Conservation (phyloP, 164 flowering plant species). For the Cinnamomum micranthum region DNA sequence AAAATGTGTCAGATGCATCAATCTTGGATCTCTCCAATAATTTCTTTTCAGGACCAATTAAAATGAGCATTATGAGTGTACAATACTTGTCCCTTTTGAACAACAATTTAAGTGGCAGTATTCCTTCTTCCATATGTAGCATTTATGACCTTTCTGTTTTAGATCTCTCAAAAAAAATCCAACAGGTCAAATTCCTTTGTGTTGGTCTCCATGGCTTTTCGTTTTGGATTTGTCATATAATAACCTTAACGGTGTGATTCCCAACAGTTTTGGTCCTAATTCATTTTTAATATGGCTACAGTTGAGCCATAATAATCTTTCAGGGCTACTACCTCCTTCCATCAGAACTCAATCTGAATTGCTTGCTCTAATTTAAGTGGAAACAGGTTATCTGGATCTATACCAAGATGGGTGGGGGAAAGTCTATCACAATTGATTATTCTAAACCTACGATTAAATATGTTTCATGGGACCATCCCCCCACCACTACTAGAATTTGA, state of each 20-base stretch:
- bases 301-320: constrained; percentile 2
- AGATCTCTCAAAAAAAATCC: constrained; percentile 6
- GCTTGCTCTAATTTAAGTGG: too few relatives aligned
- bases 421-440: too few relatives aligned
- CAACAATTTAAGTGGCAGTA: neutral
- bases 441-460: too few relatives aligned
- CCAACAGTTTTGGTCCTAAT: constrained; percentile 1
- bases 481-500: too few relatives aligned
- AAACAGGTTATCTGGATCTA: too few relatives aligned
- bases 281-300: neutral
- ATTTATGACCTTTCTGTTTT: neutral
- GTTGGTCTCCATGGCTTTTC: neutral
- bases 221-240: constrained; percentile 7
- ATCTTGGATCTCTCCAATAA: too few relatives aligned
- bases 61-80: neutral
- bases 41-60: too few relatives aligned
- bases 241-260: neutral
- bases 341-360: neutral
- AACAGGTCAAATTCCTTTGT: constrained; percentile 11
- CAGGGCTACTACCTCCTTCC: neutral
- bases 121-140: neutral
- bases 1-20: too few relatives aligned
- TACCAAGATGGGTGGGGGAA: too few relatives aligned
- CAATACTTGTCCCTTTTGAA: neutral
- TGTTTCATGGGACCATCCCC: too few relatives aligned